A percentile compares a stretch with the other conserved stretches of the same genome.
phyloP scores from a whole-genome alignment of 106 monocot species.

The Allium fistulosum region DNA sequence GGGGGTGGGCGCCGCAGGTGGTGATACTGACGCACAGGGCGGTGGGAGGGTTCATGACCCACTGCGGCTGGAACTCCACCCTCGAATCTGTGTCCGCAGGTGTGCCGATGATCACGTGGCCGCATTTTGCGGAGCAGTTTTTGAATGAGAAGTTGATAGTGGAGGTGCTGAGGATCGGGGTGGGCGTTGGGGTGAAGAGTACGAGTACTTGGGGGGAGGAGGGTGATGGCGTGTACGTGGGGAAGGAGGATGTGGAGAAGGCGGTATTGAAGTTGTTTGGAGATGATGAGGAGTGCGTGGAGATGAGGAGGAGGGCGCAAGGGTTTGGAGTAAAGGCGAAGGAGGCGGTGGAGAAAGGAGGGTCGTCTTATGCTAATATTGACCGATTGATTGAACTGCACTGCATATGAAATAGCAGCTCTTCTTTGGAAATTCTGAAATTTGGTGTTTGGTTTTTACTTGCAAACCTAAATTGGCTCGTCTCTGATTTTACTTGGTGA shows the following conservation, averaged over 20 bases:
- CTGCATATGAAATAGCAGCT: too few species aligned
- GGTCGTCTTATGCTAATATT: slow-evolving; percentile 10
- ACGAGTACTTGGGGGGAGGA: neutral
- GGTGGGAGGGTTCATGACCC: slow-evolving; percentile 24
- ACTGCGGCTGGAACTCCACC: slow-evolving; percentile 20
- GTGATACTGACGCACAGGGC: slow-evolving; percentile 16
- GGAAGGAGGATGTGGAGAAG: slow-evolving; percentile 1
- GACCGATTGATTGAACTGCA: slow-evolving; percentile 12
- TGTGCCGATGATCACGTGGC: slow-evolving; percentile 25
- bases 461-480: too few species aligned
- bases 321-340: slow-evolving; percentile 8
- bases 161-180: slow-evolving; percentile 12
- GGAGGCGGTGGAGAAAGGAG: slow-evolving; percentile 11
- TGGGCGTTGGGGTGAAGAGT: neutral
- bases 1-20: slow-evolving; percentile 16
- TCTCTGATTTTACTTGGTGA: too few species aligned
- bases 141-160: slow-evolving; percentile 18
- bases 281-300: neutral
- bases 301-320: slow-evolving; percentile 2
- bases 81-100: neutral
- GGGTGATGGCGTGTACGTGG: slow-evolving; percentile 1
- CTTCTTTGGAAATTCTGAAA: too few species aligned
- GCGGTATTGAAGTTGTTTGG: slow-evolving; percentile 3
- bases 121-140: slow-evolving; percentile 18
- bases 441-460: too few species aligned